These are phyloP conservation scores for Diaporthe batatas DNA, from an alignment of 2,329 filamentous ascomycete genomes.

Conservation along the genomic window DNA sequence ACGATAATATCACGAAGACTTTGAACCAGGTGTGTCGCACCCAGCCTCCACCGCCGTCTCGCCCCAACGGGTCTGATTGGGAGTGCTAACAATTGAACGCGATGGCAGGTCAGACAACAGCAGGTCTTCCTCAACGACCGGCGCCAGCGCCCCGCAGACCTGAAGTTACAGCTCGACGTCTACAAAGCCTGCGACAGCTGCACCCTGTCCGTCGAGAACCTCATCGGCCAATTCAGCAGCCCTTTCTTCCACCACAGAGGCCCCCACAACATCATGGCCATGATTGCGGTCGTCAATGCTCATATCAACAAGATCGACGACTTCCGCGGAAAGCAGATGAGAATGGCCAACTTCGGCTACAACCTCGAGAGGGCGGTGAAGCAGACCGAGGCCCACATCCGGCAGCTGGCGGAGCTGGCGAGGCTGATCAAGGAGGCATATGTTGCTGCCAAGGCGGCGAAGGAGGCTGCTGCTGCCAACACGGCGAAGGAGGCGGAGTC, in stretches of 20 bases:
- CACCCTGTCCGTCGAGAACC: not conserved
- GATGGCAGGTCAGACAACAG: not conserved
- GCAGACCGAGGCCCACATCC: not conserved
- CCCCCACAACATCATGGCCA: not conserved
- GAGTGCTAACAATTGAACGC: not conserved
- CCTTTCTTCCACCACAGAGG: not conserved
- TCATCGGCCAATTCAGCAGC: conserved; percentile 10
- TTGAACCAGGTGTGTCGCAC: not conserved
- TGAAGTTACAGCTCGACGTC: not conserved
- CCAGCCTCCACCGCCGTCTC: no score
- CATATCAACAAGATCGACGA: not conserved
- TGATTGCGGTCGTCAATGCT: not conserved
- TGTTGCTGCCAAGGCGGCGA: not conserved
- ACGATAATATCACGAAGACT: not conserved
- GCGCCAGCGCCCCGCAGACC: not conserved
- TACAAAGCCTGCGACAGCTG: conserved; percentile 17
- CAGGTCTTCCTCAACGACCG: not conserved
- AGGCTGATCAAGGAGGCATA: not conserved
- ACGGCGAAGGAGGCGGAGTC: no score
- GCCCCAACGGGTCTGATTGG: not conserved
- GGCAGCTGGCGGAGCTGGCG: conserved; percentile 7
- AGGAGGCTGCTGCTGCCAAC: not conserved
- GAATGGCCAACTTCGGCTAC: not conserved
- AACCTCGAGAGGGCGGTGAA: not conserved
- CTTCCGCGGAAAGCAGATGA: not conserved